Percentiles rank a stretch among this genome's conserved stretches.
phyloP scores from a whole-genome alignment of 805 yeast genomes.

The Saturnispora dispora region DNA sequence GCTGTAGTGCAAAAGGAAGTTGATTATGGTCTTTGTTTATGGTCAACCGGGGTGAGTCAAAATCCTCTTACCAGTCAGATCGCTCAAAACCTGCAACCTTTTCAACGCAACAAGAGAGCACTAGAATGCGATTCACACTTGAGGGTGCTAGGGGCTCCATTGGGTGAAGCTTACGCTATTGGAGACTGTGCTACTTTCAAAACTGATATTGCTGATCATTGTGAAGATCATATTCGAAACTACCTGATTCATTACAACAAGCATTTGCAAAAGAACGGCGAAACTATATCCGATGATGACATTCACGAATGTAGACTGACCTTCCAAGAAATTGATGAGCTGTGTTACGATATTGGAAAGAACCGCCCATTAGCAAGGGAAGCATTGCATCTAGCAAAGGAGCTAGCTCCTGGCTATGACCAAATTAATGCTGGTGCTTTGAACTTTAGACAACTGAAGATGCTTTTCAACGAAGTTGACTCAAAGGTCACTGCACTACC shows the following conservation, averaged over 20 bases:
- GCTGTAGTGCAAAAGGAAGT: conserved; percentile 38
- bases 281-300: conserved; percentile 41
- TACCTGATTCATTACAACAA: conserved; percentile 88
- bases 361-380: conserved; percentile 52
- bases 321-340: conserved; percentile 38
- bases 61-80: conserved; percentile 52
- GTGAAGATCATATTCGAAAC: conserved; percentile 93
- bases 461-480: conserved; percentile 54
- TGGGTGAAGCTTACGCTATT: conserved; percentile 62
- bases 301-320: conserved; percentile 40
- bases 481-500: conserved; percentile 67
- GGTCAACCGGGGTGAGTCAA: conserved; percentile 73
- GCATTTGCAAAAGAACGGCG: conserved; percentile 20
- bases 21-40: conserved; percentile 60
- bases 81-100: conserved; percentile 36
- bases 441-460: conserved; percentile 38
- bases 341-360: conserved; percentile 39
- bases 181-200: conserved; percentile 61
- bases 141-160: conserved; percentile 58
- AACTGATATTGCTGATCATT: conserved; percentile 57
- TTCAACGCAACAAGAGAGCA: conserved; percentile 58
- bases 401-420: conserved; percentile 46
- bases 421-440: conserved; percentile 38
- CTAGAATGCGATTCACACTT: conserved; percentile 68
- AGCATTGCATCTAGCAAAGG: conserved; percentile 42